Evolutionary conservation across 768 basidiomycete species (phyloP), one percentile per base, ranked within the genome.

Genomic region (Omphalotus guepiniiformis): DNA sequence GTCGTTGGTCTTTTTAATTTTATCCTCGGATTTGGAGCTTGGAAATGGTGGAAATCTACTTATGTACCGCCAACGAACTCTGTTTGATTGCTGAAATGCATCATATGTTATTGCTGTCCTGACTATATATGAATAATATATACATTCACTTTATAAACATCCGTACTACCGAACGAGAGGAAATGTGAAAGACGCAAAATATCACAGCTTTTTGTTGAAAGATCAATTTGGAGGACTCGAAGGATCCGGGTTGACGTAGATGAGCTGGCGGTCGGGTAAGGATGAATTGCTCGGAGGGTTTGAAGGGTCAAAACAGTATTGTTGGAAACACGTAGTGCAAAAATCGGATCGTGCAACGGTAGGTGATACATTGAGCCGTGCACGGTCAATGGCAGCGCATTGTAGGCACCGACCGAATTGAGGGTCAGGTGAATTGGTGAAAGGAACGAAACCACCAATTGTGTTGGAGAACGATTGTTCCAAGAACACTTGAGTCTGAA

Each of bases 1-100:
- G 58, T 70, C n/a, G 60, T 90, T 48, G 90, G 89, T 0, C 52
- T 87, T 26, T 80, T 83, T 56, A 91, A 90, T 60, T 80, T 85
- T 57, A 49, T 83, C 38, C 58, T 89, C n/a, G 81, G 87, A 16
- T 59, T 87, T 11, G 75, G 79, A 3, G 74, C 80, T 15, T 85
- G 79, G 78, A 73, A 68, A 18, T 83, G 77, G 82, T 82, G 80
- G 74, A 66, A 64, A 50, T 57, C 62, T 32, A 32, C 30, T n/a
- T n/a, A 32, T 32, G 9, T n/a, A 32, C 30, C 30, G n/a, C 9
- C n/a, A 9, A 9, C n/a, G 9, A 32, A n/a, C 30, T 9, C 30
- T 32, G 30, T 32, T 32, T 32, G 30, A 32, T 32, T 32, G n/a
- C 30, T 9, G 9, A n/a, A 9, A 32, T 32, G 30, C n/a, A 32